Percentiles rank a stretch among this genome's conserved stretches.
These are phyloP conservation scores for Sporisorium reilianum DNA, from an alignment of 1,284 basidiomycete genomes.

Conservation along the genomic window DNA sequence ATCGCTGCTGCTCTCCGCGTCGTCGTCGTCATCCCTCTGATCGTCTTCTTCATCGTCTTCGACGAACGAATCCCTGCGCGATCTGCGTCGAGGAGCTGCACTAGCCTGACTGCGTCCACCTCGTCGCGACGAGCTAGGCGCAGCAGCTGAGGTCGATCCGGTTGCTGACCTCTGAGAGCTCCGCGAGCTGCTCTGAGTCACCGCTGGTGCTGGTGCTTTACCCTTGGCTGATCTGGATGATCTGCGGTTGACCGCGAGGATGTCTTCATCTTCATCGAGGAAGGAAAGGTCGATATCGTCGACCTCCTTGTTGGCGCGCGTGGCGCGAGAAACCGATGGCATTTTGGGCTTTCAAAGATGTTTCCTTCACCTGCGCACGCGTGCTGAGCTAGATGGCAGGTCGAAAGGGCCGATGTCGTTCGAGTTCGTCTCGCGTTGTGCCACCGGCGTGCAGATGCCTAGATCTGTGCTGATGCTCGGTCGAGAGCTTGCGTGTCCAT, in stretches of 20 bases:
- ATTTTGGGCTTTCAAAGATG: background rate
- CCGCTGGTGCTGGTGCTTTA: conserved; percentile 10
- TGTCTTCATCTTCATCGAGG: conserved; percentile 32
- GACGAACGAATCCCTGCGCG: conserved; percentile 2
- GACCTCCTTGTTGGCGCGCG: conserved; percentile 12
- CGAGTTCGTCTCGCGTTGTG: background rate
- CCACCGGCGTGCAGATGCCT: background rate
- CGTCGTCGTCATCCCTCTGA: conserved; percentile 14
- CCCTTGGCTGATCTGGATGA: conserved; percentile 1
- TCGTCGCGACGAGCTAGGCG: conserved; percentile 6
- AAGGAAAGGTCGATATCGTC: conserved; percentile 39
- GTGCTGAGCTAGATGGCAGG: background rate
- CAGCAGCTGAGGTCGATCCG: conserved; percentile 2
- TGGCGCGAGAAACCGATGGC: conserved; percentile 12
- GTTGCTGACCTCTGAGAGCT: conserved; percentile 6
- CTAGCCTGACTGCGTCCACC: background rate
- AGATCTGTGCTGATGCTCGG: too few relatives aligned
- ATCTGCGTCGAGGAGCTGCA: background rate
- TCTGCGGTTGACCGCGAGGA: conserved; percentile 12
- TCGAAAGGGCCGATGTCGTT: background rate
- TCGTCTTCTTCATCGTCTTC: conserved; percentile 11
- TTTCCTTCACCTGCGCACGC: background rate
- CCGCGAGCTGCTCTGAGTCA: background rate
- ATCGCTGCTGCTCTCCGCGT: conserved; percentile 12
- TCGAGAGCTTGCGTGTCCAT: too few relatives aligned